These are phyloP conservation scores for Starmerella etchellsii DNA, from an alignment of 805 yeast species.

Conservation along the genomic window DNA sequence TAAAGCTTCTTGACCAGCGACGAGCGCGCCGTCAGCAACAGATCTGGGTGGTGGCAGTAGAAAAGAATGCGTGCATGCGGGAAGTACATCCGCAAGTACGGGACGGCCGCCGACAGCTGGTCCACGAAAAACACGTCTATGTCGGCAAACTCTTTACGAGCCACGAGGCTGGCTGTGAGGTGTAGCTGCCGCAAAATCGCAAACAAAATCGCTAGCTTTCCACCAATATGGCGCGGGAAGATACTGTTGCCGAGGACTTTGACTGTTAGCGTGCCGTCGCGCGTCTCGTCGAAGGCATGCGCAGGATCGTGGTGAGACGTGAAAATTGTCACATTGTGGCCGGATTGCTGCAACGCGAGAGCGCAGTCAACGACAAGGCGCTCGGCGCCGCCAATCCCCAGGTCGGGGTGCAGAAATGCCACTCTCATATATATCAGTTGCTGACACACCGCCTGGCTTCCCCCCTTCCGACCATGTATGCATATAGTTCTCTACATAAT, in stretches of 20 bases:
- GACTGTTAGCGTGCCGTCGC: slow-evolving; percentile 44
- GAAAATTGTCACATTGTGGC: slow-evolving; percentile 52
- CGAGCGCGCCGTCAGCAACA: slow-evolving; percentile 50
- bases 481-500: no score
- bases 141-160: slow-evolving; percentile 7
- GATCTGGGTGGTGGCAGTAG: slow-evolving; percentile 96
- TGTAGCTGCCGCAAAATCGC: slow-evolving; percentile 75
- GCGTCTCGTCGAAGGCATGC: slow-evolving; percentile 88
- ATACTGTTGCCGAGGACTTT: slow-evolving; percentile 66
- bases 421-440: no score
- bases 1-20: slow-evolving; percentile 48
- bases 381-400: slow-evolving; percentile 97
- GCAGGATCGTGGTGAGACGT: slow-evolving; percentile 81
- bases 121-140: slow-evolving; percentile 75
- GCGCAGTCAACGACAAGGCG: slow-evolving; percentile 95
- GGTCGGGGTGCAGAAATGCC: slow-evolving; percentile 88
- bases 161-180: slow-evolving; percentile 36
- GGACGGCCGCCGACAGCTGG: slow-evolving; percentile 75
- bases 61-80: slow-evolving; percentile 46
- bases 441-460: no score
- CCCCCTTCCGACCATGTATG: no score
- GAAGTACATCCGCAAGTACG: slow-evolving; percentile 38
- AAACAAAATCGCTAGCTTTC: slow-evolving; percentile 63
- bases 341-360: slow-evolving; percentile 57
- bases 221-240: slow-evolving; percentile 56